Base-by-base conservation (phyloP, 2,329 filamentous ascomycete species). In the Ascochyta rabiei region DNA sequence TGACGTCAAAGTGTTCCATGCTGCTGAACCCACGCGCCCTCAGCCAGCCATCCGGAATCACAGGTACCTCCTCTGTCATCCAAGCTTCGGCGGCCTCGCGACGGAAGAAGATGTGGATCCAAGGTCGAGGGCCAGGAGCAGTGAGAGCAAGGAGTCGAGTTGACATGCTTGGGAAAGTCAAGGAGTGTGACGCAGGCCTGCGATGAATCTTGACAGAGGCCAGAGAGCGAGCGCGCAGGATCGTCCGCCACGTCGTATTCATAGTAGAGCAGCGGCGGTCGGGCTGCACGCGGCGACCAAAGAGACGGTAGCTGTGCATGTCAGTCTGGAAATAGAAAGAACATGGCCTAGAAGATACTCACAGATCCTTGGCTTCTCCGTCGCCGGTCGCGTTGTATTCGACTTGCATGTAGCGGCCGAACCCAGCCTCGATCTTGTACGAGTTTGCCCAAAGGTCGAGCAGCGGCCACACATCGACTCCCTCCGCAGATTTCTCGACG, bases 291-390 rank as follows among this genome's bases (percentile, higher is more conserved):
- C 48, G 56, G 21, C 66, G 62, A 6, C 70, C 70, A 40, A 71
- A 69, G 40, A 73, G 62, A 28, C 70, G 66, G 44, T 72, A 71
- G 1, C 66, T 70, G 24, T 3, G 19, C 3, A 18, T 41, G 26
- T 56, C 7, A 51, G 41, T 3, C 28, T 13, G 13, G 28, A 15
- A 15, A 30, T 12, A 30, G 9, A 13, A 30, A n/a, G n/a, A 12
- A 28, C 2, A 4, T 12, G 5, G 12, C 28, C 3, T 28, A 28
- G 6, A 15, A 30, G 28, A 4, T 30, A 62, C 66, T 60, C 52
- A 69, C 66, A 73, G 48, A 37, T 73, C 70, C 48, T 71, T 73
- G 7, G 66, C 64, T 28, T 73, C 69, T 2, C 66, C 68, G 35
- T 73, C 69, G 6, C n/a, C n/a, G 30, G 59, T 53, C 3, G 63